Evolutionary conservation across 164 flowering plant species (phyloP).

Genomic region (Berberis thunbergii): DNA sequence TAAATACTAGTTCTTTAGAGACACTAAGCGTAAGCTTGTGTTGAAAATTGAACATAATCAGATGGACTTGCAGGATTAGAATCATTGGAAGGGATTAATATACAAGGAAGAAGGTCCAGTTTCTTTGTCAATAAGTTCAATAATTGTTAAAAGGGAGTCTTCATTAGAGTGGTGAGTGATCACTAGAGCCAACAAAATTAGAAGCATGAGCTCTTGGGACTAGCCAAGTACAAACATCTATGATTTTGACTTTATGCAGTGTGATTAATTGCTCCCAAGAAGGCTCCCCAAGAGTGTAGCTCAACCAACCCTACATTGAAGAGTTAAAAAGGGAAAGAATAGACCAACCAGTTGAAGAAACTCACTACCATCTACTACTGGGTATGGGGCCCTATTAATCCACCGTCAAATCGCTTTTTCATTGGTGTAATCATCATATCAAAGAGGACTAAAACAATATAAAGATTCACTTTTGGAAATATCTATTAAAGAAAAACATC

Average conservation of each 20-base stretch:
- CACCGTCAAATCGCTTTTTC: too few species aligned
- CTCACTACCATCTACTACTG: background rate
- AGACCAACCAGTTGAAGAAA: constrained; percentile 1
- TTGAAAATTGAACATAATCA: constrained; percentile 20
- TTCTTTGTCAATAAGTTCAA: constrained; percentile 9
- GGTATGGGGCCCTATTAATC: too few species aligned
- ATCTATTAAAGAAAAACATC: background rate
- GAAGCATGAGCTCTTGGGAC: constrained; percentile 23
- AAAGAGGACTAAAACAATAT: background rate
- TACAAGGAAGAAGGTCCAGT: constrained; percentile 26
- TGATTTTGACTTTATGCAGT: constrained; percentile 14
- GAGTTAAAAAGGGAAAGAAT: constrained; percentile 16
- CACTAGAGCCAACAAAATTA: constrained; percentile 22
- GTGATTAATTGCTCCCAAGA: constrained; percentile 19
- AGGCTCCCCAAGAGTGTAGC: constrained; percentile 17
- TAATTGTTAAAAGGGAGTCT: background rate
- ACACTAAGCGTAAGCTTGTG: constrained; percentile 21
- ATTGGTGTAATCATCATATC: too few species aligned
- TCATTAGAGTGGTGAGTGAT: constrained; percentile 17
- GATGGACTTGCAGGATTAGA: constrained; percentile 12
- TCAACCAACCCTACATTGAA: constrained; percentile 32
- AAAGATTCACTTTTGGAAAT: background rate
- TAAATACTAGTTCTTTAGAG: constrained; percentile 3
- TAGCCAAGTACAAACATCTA: constrained; percentile 18
- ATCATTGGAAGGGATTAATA: constrained; percentile 33